phyloP scores from a whole-genome alignment of 2,329 filamentous ascomycete genomes.

The Epichloe elymi region DNA sequence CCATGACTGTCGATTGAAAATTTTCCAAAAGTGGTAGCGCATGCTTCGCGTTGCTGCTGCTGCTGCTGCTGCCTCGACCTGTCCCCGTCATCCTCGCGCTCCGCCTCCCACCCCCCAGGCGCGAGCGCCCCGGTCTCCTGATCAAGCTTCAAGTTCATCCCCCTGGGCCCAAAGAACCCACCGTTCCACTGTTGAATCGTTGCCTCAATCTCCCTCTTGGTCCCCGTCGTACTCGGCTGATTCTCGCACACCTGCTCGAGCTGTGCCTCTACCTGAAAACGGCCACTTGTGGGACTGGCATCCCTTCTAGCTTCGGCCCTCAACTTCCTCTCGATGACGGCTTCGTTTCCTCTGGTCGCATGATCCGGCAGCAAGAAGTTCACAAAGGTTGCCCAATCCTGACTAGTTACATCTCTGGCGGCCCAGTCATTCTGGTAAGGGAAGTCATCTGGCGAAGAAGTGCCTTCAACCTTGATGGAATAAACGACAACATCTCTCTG shows the following conservation, averaged over 20 bases:
- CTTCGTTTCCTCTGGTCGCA: constrained; percentile 28
- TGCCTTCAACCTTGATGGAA: constrained; percentile 19
- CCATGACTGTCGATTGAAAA: constrained; percentile 30
- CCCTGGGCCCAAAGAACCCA: constrained; percentile 38
- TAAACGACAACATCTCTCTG: constrained; percentile 18
- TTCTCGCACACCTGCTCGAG: constrained; percentile 21
- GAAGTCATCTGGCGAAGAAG: constrained; percentile 28
- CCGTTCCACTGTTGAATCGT: constrained; percentile 43
- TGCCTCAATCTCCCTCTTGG: constrained; percentile 20
- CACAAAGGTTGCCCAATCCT: constrained; percentile 48
- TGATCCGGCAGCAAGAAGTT: constrained; percentile 42
- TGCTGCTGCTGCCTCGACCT: constrained; percentile 3
- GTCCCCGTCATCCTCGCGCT: constrained; percentile 10
- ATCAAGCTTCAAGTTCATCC: constrained; percentile 28
- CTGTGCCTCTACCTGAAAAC: constrained; percentile 26
- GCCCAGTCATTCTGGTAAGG: constrained; percentile 27
- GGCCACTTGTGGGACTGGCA: constrained; percentile 11
- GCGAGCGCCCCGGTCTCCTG: constrained; percentile 10
- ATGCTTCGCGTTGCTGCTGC: constrained; percentile 6
- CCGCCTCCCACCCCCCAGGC: constrained; percentile 14
- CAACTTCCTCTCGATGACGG: constrained; percentile 35
- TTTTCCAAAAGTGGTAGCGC: constrained; percentile 13
- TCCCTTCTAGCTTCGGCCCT: constrained; percentile 25
- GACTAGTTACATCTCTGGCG: constrained; percentile 30
- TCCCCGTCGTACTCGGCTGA: constrained; percentile 12